These are phyloP conservation scores for Clitopilus hobsonii DNA, from an alignment of 768 basidiomycete species.

Conservation along the genomic window DNA sequence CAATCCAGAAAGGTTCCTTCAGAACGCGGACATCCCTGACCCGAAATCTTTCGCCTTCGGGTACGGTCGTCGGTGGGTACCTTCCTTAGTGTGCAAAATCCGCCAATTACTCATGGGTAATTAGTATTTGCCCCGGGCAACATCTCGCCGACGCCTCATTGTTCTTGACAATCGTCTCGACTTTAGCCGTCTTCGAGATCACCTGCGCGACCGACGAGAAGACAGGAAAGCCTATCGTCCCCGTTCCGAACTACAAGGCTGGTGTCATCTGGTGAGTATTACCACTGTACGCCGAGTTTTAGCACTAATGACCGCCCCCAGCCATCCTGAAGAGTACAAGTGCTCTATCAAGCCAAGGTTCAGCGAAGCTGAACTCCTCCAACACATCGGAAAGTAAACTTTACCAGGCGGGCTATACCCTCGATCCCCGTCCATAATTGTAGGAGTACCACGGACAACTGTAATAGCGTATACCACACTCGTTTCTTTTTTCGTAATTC, in stretches of 20 bases:
- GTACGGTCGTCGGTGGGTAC: slow-evolving; percentile 14
- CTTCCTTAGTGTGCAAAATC: background rate
- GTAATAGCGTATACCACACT: background rate
- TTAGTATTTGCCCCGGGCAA: slow-evolving; percentile 15
- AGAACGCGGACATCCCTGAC: background rate
- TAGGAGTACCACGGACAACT: background rate
- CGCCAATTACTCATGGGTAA: background rate
- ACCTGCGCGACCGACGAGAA: slow-evolving; percentile 4
- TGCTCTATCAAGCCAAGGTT: slow-evolving; percentile 5
- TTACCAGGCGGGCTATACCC: too few species aligned
- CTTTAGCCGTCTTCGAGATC: slow-evolving; percentile 12
- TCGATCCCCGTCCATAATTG: too few species aligned
- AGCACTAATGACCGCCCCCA: background rate
- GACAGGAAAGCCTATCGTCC: slow-evolving; percentile 3
- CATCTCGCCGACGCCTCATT: slow-evolving; percentile 9
- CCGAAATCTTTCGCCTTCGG: slow-evolving; percentile 17
- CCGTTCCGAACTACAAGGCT: slow-evolving; percentile 6
- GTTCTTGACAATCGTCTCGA: slow-evolving; percentile 3
- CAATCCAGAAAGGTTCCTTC: slow-evolving; percentile 4
- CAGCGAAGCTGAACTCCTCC: slow-evolving; percentile 2
- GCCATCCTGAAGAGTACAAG: slow-evolving; percentile 6
- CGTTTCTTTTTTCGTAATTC: background rate
- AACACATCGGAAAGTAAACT: slow-evolving; percentile 6
- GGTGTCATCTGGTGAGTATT: slow-evolving; percentile 4
- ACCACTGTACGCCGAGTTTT: background rate